These are phyloP conservation scores for Mycena amicta DNA, from an alignment of 768 basidiomycete genomes.

Conservation along the genomic window DNA sequence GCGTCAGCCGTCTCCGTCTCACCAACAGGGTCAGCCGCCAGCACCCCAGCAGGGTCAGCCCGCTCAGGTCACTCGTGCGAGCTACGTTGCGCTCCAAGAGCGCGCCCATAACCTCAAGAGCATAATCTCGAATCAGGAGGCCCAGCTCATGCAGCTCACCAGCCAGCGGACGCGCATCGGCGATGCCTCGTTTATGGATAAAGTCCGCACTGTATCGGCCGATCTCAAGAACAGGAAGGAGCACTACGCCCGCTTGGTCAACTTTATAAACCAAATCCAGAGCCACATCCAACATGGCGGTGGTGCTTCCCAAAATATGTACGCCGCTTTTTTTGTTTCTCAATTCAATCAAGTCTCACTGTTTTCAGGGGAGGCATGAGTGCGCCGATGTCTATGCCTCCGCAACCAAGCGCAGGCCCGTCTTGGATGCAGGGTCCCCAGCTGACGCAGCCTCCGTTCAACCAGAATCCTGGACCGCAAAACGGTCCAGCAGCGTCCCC, in stretches of 20 bases:
- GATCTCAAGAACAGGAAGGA: slow-evolving; percentile 43
- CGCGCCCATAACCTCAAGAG: slow-evolving; percentile 26
- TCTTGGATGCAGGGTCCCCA: slow-evolving; percentile 23
- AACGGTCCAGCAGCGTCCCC: slow-evolving; percentile 33
- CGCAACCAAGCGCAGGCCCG: slow-evolving; percentile 1
- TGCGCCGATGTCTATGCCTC: slow-evolving; percentile 1
- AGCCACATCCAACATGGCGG: slow-evolving; percentile 19
- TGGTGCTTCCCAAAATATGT: slow-evolving; percentile 38
- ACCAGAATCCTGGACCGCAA: slow-evolving; percentile 16
- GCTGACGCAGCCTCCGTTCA: slow-evolving; percentile 17
- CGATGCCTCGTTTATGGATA: slow-evolving; percentile 26
- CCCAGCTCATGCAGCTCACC: slow-evolving; percentile 23
- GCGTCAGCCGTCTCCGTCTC: slow-evolving; percentile 54
- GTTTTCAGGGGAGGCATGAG: not conserved
- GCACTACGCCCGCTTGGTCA: slow-evolving; percentile 36
- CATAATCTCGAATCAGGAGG: slow-evolving; percentile 23
- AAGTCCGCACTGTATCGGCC: slow-evolving; percentile 24
- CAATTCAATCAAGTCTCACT: not conserved
- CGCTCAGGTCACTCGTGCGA: slow-evolving; percentile 16
- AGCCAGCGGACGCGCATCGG: slow-evolving; percentile 23
- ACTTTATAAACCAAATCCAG: slow-evolving; percentile 30
- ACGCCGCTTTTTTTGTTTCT: slow-evolving; percentile 19
- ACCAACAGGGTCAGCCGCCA: slow-evolving; percentile 19
- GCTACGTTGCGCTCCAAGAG: slow-evolving; percentile 20
- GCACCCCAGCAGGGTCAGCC: slow-evolving; percentile 27